Evolutionary conservation across 805 yeast genomes (phyloP).

Genomic region (Myxozyma melibiosi): DNA sequence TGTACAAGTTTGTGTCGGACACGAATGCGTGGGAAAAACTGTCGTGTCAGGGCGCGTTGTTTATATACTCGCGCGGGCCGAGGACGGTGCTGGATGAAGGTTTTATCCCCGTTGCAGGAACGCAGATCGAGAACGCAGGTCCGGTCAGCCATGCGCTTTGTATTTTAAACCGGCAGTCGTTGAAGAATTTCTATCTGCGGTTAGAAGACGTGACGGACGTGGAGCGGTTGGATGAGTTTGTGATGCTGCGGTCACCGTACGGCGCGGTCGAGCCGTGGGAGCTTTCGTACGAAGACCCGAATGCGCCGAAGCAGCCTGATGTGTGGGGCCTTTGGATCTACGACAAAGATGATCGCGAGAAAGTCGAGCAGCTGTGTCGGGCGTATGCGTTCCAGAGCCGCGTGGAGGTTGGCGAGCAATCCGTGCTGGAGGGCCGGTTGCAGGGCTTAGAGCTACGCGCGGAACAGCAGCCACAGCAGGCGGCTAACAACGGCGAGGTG

Average conservation of each 20-base stretch:
- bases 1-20: slow-evolving; percentile 43
- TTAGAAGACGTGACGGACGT: slow-evolving; percentile 29
- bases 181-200: slow-evolving; percentile 22
- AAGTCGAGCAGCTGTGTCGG: slow-evolving; percentile 21
- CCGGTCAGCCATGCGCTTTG: slow-evolving; percentile 14
- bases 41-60: slow-evolving; percentile 45
- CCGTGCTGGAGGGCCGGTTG: neutral
- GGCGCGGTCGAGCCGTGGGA: slow-evolving; percentile 27
- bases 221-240: slow-evolving; percentile 28
- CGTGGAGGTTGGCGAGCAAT: slow-evolving; percentile 2
- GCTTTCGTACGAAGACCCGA: slow-evolving; percentile 20
- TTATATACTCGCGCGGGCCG: slow-evolving; percentile 43
- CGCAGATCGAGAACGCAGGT: neutral
- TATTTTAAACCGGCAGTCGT: slow-evolving; percentile 28
- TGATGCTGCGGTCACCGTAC: slow-evolving; percentile 28
- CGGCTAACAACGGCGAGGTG: slow-evolving; percentile 4
- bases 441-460: neutral
- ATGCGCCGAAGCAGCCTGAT: slow-evolving; percentile 23
- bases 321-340: slow-evolving; percentile 35
- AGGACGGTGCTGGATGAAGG: slow-evolving; percentile 13
- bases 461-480: neutral
- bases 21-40: slow-evolving; percentile 45
- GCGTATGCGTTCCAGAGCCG: neutral
- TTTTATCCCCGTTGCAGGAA: neutral
- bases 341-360: slow-evolving; percentile 14